Evolutionary conservation across 192 early-diverging fungal species (phyloP), one percentile per base, ranked within the genome.

Genomic region (Podila minutissima): DNA sequence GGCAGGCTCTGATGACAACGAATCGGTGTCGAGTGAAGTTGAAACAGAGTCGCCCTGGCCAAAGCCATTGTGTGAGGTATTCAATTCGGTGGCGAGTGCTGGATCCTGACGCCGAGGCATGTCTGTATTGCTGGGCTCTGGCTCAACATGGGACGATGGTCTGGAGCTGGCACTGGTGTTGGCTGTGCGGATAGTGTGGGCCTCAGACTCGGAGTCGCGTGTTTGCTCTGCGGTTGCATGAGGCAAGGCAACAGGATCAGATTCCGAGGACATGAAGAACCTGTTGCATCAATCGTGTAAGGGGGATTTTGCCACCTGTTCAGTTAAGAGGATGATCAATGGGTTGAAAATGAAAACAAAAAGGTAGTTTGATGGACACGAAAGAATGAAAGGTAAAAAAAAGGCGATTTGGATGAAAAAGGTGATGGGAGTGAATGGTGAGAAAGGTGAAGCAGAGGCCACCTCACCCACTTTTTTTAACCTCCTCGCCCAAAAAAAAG

Each of bases 241-340:
- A 57, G 62, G 63, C 63, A 51, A 64, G 48, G 74, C 74, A 75
- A 58, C 33, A 68, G 60, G 46, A 66, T 38, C 46, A 37, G 67
- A 38, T 64, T 75, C 74, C 58, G 68, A 66, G 49, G 74, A 70
- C 74, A 76, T 76, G 74, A 71, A 76, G 64, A 74, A 50, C 38
- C 57, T 33, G 60, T 17, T 22, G 64, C 37, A 64, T 31, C 22
- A 64, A 64, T 5, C 17, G 59, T 61, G 12, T 33, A 33, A 26
- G 31, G 26, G 20, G 35, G 28, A 12, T 19, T n/a, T 33, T 29
- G 62, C 33, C 62, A 19, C 29, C 33, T 63, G 33, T 55, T 55
- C 41, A 46, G 41, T 46, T 46, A 46, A 46, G 41, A 46, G 41
- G 4, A 46, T 46, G 41, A 46, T 46, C 41, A 46, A 46, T 46